Conservation (phyloP, 352 stramenopile genomes). For the Peronospora farinosa region DNA sequence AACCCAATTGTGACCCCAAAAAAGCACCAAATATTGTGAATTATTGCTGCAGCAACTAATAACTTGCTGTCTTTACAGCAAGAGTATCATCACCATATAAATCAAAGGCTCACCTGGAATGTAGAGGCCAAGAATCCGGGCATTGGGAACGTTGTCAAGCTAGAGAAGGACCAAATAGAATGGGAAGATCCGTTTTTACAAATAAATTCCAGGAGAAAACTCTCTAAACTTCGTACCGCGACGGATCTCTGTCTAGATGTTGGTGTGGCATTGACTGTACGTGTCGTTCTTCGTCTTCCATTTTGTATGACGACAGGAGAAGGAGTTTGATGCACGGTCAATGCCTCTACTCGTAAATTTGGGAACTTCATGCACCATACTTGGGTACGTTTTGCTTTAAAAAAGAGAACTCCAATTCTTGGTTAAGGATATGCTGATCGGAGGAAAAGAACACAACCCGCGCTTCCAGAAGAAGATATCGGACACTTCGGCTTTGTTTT, state of each 20-base stretch:
- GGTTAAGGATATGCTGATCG: no score
- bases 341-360: not conserved
- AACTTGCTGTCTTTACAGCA: not conserved
- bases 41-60: not conserved
- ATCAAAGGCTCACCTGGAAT: conserved; percentile 29
- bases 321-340: not conserved
- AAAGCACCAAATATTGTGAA: not conserved
- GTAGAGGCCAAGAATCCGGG: conserved; percentile 48
- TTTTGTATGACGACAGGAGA: conserved; percentile 4
- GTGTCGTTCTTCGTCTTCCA: conserved; percentile 27
- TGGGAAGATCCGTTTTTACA: not conserved
- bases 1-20: not conserved
- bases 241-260: conserved; percentile 45
- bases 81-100: not conserved
- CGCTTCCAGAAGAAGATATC: no score
- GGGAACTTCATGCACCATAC: not conserved
- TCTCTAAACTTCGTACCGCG: conserved; percentile 24
- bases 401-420: not conserved
- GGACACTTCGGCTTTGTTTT: no score
- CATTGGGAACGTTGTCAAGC: conserved; percentile 64
- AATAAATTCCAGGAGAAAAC: no score
- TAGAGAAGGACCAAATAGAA: conserved; percentile 8
- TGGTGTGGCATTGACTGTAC: no score
- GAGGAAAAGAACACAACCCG: no score
- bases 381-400: not conserved